Conservation (phyloP, 257 asterid genomes). For the Solanum piurae region DNA sequence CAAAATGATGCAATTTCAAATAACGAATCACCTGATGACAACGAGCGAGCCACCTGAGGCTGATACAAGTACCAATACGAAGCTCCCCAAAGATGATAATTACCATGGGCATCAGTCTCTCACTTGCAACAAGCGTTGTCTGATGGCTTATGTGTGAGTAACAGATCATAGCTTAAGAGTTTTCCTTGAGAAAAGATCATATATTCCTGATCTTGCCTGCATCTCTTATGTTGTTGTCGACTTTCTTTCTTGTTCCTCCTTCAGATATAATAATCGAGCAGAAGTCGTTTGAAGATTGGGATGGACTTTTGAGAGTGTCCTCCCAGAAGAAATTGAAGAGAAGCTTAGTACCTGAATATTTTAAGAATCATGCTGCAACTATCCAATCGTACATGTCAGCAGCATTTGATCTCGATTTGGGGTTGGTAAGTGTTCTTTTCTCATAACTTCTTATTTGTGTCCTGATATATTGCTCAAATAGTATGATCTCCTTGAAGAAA, state of each 20-base stretch:
- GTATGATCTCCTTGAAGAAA: not conserved
- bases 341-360: slow-evolving; percentile 62
- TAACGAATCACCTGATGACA: slow-evolving; percentile 3
- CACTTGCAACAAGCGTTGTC: slow-evolving; percentile 84
- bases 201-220: not conserved
- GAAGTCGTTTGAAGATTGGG: slow-evolving; percentile 60
- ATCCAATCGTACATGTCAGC: slow-evolving; percentile 53
- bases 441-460: not conserved
- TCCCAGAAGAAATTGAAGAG: slow-evolving; percentile 79
- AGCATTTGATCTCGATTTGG: slow-evolving; percentile 51
- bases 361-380: slow-evolving; percentile 57
- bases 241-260: not conserved
- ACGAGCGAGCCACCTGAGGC: not conserved
- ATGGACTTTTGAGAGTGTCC: slow-evolving; percentile 72
- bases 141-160: slow-evolving; percentile 85
- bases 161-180: not conserved
- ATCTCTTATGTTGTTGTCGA: not conserved
- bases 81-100: slow-evolving; percentile 27
- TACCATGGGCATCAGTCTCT: slow-evolving; percentile 85
- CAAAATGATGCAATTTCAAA: not conserved
- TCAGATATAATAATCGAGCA: slow-evolving; percentile 65
- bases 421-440: slow-evolving; percentile 48
- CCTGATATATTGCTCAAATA: not conserved
- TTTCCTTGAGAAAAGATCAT: not conserved
- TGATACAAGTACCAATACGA: not conserved